Evolutionary conservation across 306 rosid genomes (phyloP), one percentile per base, ranked within the genome.

Genomic region (Urtica urens): DNA sequence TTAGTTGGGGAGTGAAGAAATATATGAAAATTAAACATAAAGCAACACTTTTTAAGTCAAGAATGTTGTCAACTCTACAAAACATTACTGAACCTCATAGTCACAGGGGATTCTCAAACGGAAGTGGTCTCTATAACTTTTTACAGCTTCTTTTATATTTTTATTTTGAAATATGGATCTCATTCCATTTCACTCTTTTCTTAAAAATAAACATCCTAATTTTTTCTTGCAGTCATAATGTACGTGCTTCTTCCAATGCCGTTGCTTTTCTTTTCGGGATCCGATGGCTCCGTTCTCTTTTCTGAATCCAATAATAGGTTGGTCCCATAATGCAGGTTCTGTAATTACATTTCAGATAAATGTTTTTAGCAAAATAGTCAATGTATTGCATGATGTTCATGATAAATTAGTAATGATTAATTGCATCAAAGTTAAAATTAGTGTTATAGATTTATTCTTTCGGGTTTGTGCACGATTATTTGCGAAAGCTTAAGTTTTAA

Each of bases 161-260:
- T 12, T 16, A 18, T 2, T 10, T 46, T 23, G 25, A 23, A 22
- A 10, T 12, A 1, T 46, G n/a, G n/a, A n/a, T 23, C 7, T 6
- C 4, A 8, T 46, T 5, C 2, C 25, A 7, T 23, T 9, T 42
- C 22, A 18, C 12, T 24, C 15, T 5, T 25, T 0, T 3, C 6
- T 3, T n/a, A 44, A 23, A 13, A 26, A 26, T 7, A 6, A 7
- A 14, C 22, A 15, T 28, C 14, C 21, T 15, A 2, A 48, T 58
- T 33, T 63, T 72, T 57, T 67, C 68, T 70, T 66, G 82, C 81
- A 87, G 96, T 66, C 13, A 60, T 82, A 57, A 71, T 80, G 31
- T 79, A 79, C n/a, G 82, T 87, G 70, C 73, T 87, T 58, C 94
- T 87, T 49, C 94, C 96, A 35, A 68, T 87, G 94, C 96, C 94